Conservation (phyloP, 306 rosid genomes). For the Dalbergia cultrata region DNA sequence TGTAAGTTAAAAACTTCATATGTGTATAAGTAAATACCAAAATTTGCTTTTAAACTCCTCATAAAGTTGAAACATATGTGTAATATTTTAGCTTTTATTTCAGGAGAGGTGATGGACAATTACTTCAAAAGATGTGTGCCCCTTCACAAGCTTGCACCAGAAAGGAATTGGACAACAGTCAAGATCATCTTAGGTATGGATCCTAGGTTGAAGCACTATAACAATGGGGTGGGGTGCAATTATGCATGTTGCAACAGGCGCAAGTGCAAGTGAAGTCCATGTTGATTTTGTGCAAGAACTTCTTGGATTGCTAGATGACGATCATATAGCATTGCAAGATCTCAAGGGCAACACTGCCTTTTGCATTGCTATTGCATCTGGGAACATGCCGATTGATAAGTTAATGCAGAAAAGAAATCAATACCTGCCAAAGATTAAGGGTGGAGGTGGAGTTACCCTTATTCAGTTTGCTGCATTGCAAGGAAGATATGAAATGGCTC, state of each 20-base stretch:
- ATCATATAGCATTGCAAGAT: constrained; percentile 27
- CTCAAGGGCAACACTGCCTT: constrained; percentile 47
- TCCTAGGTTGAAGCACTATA: constrained; percentile 9
- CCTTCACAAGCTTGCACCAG: constrained; percentile 39
- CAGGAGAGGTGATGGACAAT: too few relatives aligned
- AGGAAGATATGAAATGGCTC: constrained; percentile 46
- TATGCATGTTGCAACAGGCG: constrained; percentile 47
- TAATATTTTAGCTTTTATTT: too few relatives aligned
- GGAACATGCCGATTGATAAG: constrained; percentile 1
- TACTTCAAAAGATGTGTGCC: constrained; percentile 43
- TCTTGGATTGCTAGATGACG: not conserved
- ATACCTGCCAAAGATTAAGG: not conserved
- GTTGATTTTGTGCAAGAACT: constrained; percentile 24
- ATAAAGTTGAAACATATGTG: too few relatives aligned
- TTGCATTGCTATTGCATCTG: constrained; percentile 43
- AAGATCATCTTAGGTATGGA: not conserved
- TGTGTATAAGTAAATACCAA: too few relatives aligned
- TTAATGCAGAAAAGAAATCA: not conserved
- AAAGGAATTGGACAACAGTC: constrained; percentile 43
- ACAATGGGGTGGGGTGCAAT: constrained; percentile 31
- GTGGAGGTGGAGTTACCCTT: constrained; percentile 36
- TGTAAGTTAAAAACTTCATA: too few relatives aligned
- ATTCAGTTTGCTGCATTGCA: constrained; percentile 48
- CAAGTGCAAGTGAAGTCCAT: constrained; percentile 28
- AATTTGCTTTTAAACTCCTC: too few relatives aligned